Conservation (phyloP, 129 eudicot species). For the carrot (Daucus carota) region DH1_v3.0 NC_030384.2:35690001-35690500, state of each 20-base stretch:
- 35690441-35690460: too few species aligned
- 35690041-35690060: neutral
- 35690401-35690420: neutral
- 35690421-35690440: too few species aligned
- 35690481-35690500: neutral
- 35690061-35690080: constrained; percentile 1
- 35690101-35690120: neutral
- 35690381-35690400: neutral
- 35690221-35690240: too few species aligned
- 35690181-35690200: too few species aligned
- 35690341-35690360: neutral
- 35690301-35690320: neutral
- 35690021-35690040: neutral
- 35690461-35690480: neutral
- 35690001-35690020: constrained; percentile 4
- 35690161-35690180: too few species aligned
- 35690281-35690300: too few species aligned
- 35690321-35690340: neutral
- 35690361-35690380: neutral
- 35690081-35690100: neutral
- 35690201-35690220: too few species aligned
- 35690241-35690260: too few species aligned
- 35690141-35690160: too few species aligned
- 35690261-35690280: too few species aligned
- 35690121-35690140: neutral